A percentile compares a stretch with the other conserved stretches of the same genome.
Evolutionary conservation across 1,284 basidiomycete genomes (phyloP).

Genomic region (Bjerkandera adusta): DNA sequence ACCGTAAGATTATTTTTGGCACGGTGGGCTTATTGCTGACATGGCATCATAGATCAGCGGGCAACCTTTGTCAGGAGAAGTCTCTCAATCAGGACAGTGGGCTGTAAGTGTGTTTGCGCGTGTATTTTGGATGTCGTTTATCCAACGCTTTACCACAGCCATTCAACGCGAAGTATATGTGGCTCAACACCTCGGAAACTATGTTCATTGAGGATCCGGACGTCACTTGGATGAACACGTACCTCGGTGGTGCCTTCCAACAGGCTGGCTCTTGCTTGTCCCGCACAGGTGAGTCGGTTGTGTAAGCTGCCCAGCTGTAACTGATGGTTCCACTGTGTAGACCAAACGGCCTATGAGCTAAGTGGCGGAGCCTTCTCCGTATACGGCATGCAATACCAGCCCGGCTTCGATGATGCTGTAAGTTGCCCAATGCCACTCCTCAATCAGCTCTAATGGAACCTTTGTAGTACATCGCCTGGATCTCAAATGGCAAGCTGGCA

Average conservation of each 20-base stretch:
- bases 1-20: constrained; percentile 35
- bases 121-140: no score
- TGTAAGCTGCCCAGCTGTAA: constrained; percentile 65
- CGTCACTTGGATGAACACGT: constrained; percentile 48
- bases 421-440: constrained; percentile 6
- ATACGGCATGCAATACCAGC: constrained; percentile 31
- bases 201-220: constrained; percentile 43
- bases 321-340: constrained; percentile 54
- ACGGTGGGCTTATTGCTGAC: not conserved
- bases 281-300: constrained; percentile 24
- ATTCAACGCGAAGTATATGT: constrained; percentile 43
- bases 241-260: constrained; percentile 53
- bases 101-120: constrained; percentile 31
- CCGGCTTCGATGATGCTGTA: constrained; percentile 30
- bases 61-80: constrained; percentile 27
- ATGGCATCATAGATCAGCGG: constrained; percentile 16
- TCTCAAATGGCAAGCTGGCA: constrained; percentile 56
- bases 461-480: constrained; percentile 78
- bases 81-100: constrained; percentile 47
- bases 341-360: constrained; percentile 27
- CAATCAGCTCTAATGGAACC: constrained; percentile 4
- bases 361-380: constrained; percentile 20
- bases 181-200: constrained; percentile 41
- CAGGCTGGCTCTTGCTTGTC: constrained; percentile 40
- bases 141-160: constrained; percentile 31